Conservation (phyloP, 2,329 filamentous ascomycete species). For the Triangularia setosa region DNA sequence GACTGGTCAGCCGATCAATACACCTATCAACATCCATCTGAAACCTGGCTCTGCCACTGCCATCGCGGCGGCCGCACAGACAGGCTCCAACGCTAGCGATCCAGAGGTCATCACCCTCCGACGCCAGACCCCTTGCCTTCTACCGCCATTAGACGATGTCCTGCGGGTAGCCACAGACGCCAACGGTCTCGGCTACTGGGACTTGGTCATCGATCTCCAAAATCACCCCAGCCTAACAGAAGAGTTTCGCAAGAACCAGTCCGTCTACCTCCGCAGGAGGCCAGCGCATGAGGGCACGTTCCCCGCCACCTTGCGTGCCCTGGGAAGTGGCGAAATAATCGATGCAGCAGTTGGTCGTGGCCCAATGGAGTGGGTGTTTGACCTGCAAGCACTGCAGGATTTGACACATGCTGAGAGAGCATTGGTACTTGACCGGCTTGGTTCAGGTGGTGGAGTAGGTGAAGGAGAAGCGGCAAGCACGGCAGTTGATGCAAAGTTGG, state of each 20-base stretch:
- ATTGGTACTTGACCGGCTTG: conserved; percentile 52
- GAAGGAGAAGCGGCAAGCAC: conserved; percentile 38
- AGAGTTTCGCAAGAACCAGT: conserved; percentile 67
- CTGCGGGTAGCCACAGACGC: conserved; percentile 56
- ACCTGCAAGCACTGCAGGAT: conserved; percentile 50
- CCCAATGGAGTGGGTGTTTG: conserved; percentile 73
- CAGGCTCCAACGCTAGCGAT: conserved; percentile 35
- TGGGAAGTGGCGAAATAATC: conserved; percentile 45
- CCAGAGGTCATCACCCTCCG: conserved; percentile 37
- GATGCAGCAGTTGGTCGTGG: conserved; percentile 31
- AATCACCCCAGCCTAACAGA: conserved; percentile 57
- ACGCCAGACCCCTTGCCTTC: conserved; percentile 52
- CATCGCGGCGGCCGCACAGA: conserved; percentile 38
- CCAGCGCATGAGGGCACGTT: conserved; percentile 67
- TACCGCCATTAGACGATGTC: conserved; percentile 64
- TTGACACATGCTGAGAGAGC: conserved; percentile 64
- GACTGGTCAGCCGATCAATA: conserved; percentile 72
- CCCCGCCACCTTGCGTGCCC: conserved; percentile 66
- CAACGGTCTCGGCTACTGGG: conserved; percentile 70
- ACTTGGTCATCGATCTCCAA: conserved; percentile 70
- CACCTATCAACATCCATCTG: conserved; percentile 65
- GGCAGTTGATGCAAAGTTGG: conserved; percentile 66
- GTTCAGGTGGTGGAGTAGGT: conserved; percentile 45
- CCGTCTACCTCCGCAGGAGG: conserved; percentile 68
- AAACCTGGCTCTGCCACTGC: conserved; percentile 36